These are phyloP conservation scores for Chaetomiaceae sp. DNA, from an alignment of 2,329 filamentous ascomycete species.

Conservation along the genomic window DNA sequence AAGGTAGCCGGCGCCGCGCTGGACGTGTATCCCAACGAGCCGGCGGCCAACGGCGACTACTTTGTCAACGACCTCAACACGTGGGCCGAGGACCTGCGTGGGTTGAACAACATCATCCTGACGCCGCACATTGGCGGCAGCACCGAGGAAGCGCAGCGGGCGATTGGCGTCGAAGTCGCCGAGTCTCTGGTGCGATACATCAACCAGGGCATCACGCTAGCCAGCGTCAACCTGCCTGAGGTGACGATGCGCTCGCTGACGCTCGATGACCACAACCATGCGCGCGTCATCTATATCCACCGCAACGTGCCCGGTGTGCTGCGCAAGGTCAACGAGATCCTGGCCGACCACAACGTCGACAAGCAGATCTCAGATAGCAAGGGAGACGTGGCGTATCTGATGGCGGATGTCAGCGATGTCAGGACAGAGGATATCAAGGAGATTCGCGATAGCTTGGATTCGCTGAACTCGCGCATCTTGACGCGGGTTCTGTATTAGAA, in stretches of 20 bases:
- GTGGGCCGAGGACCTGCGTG: constrained; percentile 81
- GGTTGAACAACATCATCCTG: constrained; percentile 86
- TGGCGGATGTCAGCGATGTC: constrained; percentile 94
- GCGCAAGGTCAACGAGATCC: constrained; percentile 88
- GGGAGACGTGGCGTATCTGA: constrained; percentile 92
- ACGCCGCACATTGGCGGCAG: constrained; percentile 97
- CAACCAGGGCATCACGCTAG: constrained; percentile 87
- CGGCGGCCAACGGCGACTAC: constrained; percentile 89
- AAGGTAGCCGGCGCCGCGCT: constrained; percentile 92
- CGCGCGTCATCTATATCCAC: constrained; percentile 93
- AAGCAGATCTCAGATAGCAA: constrained; percentile 97
- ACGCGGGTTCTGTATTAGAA: constrained; percentile 39
- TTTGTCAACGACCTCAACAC: constrained; percentile 79
- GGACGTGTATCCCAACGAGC: constrained; percentile 93
- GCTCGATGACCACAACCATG: constrained; percentile 81
- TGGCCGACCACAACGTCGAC: constrained; percentile 94
- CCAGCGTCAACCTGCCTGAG: constrained; percentile 96
- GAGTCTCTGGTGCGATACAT: constrained; percentile 89
- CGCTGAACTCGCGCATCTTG: constrained; percentile 55
- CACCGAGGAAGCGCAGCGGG: constrained; percentile 94
- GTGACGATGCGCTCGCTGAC: constrained; percentile 86
- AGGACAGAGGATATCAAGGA: constrained; percentile 76
- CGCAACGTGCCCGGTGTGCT: constrained; percentile 94
- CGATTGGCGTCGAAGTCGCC: constrained; percentile 90
- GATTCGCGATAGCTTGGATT: constrained; percentile 77